Evolutionary conservation across 1,284 basidiomycete species (phyloP), one percentile per base, ranked within the genome.

Genomic region (Cutaneotrichosporon mucoides): DNA sequence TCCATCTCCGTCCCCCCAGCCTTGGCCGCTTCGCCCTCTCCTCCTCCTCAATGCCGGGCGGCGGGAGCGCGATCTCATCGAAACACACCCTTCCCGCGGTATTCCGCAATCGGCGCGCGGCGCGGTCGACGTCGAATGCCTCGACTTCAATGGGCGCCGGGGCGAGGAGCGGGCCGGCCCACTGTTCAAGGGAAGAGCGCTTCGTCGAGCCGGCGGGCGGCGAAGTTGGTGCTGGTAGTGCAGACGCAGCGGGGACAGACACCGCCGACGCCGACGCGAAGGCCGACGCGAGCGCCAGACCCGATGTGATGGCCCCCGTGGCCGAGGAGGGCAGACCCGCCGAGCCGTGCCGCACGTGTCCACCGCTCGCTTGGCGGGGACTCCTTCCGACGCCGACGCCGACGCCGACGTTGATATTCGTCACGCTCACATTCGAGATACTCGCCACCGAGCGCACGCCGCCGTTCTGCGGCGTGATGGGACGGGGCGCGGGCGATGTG

Each of bases 61-160:
- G 60, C 2, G 60, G 56, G 41, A 55, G 53, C n/a, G 44, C 60
- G 34, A 57, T 56, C 10, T 61, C 60, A 12, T 58, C 49, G 34
- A 62, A 62, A 46, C 54, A 56, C 2, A 62, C 56, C 6, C 60
- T 34, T 3, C 60, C 60, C 8, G 56, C 43, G 3, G 38, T 38
- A 13, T 38, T 40, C 10, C 50, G 53, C 15, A 62, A 45, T 1
- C 53, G 56, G 12, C 56, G 37, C 13, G 53, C 53, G 0, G 60
- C 60, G 11, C 49, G 41, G 15, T 62, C 60, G 24, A 62, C 35
- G 50, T 62, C 60, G 43, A 62, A 62, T n/a, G 53, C 37, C 52
- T 34, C 50, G 2, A 16, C 40, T 33, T 53, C 41, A 33, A 36
- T 24, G 2, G 51, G 42, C 1, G 40, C 15, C 3, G 41, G 41